Percentiles rank a stretch among this genome's conserved stretches.
These are phyloP conservation scores for Daldinia sp. DNA, from an alignment of 2,329 filamentous ascomycete species.

Conservation along the genomic window DNA sequence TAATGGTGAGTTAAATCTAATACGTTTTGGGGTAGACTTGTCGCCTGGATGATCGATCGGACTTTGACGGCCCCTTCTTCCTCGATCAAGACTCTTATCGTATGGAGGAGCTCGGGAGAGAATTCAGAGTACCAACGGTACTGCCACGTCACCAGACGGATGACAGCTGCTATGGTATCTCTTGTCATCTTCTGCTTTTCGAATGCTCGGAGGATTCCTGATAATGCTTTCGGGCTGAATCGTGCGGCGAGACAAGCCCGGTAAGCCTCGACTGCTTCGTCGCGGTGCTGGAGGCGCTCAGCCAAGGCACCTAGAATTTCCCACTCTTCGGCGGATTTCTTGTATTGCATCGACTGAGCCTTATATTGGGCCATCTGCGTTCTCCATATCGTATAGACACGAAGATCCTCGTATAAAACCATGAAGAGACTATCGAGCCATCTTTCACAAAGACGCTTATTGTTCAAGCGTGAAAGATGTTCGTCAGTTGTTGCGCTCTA, in stretches of 20 bases:
- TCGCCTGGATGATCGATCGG: constrained; percentile 95
- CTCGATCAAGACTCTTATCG: constrained; percentile 91
- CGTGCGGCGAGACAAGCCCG: constrained; percentile 84
- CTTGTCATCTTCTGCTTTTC: constrained; percentile 81
- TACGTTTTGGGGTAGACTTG: constrained; percentile 90
- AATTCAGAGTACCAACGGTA: constrained; percentile 99
- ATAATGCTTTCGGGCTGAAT: constrained; percentile 92
- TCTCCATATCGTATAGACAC: constrained; percentile 99
- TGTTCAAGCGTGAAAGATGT: constrained; percentile 89
- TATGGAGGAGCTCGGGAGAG: constrained; percentile 86
- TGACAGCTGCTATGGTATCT: constrained; percentile 84
- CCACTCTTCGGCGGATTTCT: constrained; percentile 97
- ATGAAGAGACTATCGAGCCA: constrained; percentile 99
- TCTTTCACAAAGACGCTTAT: constrained; percentile 95
- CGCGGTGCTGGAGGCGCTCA: constrained; percentile 88
- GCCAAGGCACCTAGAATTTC: constrained; percentile 95
- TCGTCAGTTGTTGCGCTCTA: constrained; percentile 72
- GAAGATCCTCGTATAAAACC: constrained; percentile 97
- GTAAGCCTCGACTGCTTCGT: constrained; percentile 94
- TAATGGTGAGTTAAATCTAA: constrained; percentile 96
- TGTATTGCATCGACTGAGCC: constrained; percentile 92
- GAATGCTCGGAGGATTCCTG: constrained; percentile 81
- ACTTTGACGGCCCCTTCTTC: constrained; percentile 98
- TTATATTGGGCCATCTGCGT: constrained; percentile 97
- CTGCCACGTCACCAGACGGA: constrained; percentile 95